Conservation (phyloP, 345 rosid species). For the Pistacia atlantica region DNA sequence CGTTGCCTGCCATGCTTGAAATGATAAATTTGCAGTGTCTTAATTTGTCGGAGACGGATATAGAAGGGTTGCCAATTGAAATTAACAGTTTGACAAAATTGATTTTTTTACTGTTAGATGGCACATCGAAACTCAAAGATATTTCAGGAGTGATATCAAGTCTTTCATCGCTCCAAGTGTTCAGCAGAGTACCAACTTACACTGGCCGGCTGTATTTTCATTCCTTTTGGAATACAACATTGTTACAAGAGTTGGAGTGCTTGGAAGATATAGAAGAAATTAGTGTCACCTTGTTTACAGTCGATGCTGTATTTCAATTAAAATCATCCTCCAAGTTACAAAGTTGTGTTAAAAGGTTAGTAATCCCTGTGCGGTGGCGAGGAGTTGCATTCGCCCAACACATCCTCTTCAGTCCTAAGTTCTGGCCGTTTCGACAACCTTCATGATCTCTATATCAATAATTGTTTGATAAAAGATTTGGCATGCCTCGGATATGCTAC, state of each 20-base stretch:
- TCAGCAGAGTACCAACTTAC: background rate
- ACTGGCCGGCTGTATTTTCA: too few species aligned
- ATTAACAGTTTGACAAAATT: background rate
- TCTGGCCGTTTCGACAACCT: too few species aligned
- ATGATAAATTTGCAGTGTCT: slow-evolving; percentile 15
- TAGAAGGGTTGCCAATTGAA: background rate
- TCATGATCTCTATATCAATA: too few species aligned
- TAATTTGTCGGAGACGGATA: slow-evolving; percentile 15
- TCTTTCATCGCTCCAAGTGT: slow-evolving; percentile 12
- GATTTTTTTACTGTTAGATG: slow-evolving; percentile 18
- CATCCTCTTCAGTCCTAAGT: background rate
- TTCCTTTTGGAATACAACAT: background rate
- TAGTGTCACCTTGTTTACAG: background rate
- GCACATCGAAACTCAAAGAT: background rate
- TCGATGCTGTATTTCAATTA: background rate
- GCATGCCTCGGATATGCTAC: too few species aligned
- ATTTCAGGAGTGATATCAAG: slow-evolving; percentile 12
- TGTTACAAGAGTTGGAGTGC: background rate
- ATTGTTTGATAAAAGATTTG: too few species aligned
- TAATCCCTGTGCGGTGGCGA: background rate
- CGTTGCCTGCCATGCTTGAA: slow-evolving; percentile 2
- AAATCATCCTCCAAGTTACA: background rate
- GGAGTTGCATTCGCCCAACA: too few species aligned
- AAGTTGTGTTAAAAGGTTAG: background rate
- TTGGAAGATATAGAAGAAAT: background rate